Evolutionary conservation across 495 filamentous ascomycete genomes (phyloP).

Genomic region (Aspergillus biplanus): DNA sequence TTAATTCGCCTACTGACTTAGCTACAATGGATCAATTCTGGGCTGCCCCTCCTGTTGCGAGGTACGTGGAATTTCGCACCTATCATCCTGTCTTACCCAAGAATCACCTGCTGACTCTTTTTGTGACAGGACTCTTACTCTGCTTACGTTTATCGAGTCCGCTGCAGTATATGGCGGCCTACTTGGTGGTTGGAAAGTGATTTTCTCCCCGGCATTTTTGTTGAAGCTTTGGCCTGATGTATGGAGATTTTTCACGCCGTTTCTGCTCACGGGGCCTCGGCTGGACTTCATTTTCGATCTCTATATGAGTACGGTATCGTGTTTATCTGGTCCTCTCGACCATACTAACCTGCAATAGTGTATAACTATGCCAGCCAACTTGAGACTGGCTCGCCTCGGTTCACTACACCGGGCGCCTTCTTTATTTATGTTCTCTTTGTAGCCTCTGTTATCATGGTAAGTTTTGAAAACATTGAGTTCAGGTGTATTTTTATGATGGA

Average conservation of each 20-base stretch:
- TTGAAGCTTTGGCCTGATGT: slow-evolving; percentile 68
- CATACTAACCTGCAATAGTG: slow-evolving; percentile 51
- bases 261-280: slow-evolving; percentile 67
- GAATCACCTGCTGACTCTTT: background rate
- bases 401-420: slow-evolving; percentile 68
- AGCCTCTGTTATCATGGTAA: slow-evolving; percentile 62
- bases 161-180: slow-evolving; percentile 62
- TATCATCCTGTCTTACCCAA: background rate
- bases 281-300: slow-evolving; percentile 78
- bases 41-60: slow-evolving; percentile 69
- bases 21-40: slow-evolving; percentile 66
- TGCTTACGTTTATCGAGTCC: slow-evolving; percentile 66
- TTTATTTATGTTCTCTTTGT: slow-evolving; percentile 69
- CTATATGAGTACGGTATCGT: slow-evolving; percentile 67
- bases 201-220: slow-evolving; percentile 60
- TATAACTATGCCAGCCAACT: slow-evolving; percentile 67
- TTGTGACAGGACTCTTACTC: slow-evolving; percentile 66
- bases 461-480: slow-evolving; percentile 35
- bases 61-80: slow-evolving; percentile 46
- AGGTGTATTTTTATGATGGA: background rate
- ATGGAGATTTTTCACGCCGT: slow-evolving; percentile 71
- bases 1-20: slow-evolving; percentile 21
- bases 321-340: slow-evolving; percentile 17
- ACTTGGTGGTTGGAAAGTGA: slow-evolving; percentile 54
- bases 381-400: slow-evolving; percentile 62